These are phyloP conservation scores for Geotrichum aggregatum DNA, from an alignment of 1,139 yeast genomes.

Conservation along the genomic window DNA sequence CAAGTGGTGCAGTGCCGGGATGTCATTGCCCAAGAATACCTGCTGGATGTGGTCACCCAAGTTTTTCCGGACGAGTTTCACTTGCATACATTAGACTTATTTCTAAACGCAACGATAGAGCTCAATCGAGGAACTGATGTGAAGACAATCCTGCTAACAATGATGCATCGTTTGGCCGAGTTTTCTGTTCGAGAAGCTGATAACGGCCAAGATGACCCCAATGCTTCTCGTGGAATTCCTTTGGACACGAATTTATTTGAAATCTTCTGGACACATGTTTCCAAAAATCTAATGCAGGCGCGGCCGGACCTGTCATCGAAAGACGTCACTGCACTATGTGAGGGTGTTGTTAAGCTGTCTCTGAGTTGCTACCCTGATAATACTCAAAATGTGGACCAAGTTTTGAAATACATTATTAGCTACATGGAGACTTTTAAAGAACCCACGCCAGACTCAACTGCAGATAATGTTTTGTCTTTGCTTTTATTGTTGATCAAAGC, in stretches of 20 bases:
- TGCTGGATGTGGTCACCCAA: conserved; percentile 84
- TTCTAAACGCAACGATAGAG: conserved; percentile 61
- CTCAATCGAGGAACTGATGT: conserved; percentile 68
- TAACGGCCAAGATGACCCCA: conserved; percentile 17
- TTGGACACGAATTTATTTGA: conserved; percentile 45
- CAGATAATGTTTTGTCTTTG: conserved; percentile 49
- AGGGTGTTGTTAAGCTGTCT: conserved; percentile 60
- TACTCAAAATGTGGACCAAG: conserved; percentile 55
- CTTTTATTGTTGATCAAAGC: conserved; percentile 55
- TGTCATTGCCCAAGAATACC: conserved; percentile 83
- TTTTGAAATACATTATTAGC: conserved; percentile 56
- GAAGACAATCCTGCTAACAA: conserved; percentile 60
- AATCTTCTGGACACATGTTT: conserved; percentile 61
- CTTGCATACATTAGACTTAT: conserved; percentile 62
- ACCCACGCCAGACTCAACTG: conserved; percentile 27
- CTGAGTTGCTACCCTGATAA: conserved; percentile 64
- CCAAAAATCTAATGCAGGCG: conserved; percentile 46
- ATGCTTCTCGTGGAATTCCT: conserved; percentile 21
- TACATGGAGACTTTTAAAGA: conserved; percentile 40
- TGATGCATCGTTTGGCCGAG: conserved; percentile 70
- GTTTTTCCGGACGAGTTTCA: conserved; percentile 94
- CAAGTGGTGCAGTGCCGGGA: conserved; percentile 95
- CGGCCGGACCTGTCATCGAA: conserved; percentile 62
- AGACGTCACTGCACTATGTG: conserved; percentile 62
- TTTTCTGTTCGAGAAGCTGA: conserved; percentile 43